Evolutionary conservation across 2,329 filamentous ascomycete species (phyloP), one percentile per base, ranked within the genome.

Genomic region (Eutypa lata): DNA sequence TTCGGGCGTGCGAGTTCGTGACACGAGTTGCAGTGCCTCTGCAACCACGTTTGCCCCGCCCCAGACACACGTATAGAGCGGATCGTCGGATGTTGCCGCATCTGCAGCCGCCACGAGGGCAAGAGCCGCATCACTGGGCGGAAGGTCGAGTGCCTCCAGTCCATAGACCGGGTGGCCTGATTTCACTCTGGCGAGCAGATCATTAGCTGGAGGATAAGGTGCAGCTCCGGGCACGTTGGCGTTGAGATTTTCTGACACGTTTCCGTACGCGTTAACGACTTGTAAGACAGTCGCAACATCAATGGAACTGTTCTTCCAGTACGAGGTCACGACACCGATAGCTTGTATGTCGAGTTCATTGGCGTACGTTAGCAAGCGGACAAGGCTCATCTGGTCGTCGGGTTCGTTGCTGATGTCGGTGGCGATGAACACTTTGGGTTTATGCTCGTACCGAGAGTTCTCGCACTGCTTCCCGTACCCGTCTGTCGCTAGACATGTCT

Each of bases 11-110:
- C 65, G 65, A 2, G 65, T 63, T 16, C 61, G 54, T 26, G 69
- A 66, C 45, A 75, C 68, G 10, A 73, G 65, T 24, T 71, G 62
- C 14, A 81, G 66, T 1, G 73, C 75, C 52, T 77, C 70, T 3
- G 77, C 78, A 1, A 81, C 70, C 0, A 73, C 71, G 50, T 77
- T 79, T 13, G 74, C 71, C 22, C 78, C 77, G 13, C 76, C 78
- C 78, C 78, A 81, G 57, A 68, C 70, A 2, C 76, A 69, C 2
- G 79, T 62, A 73, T 74, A 81, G 3, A 81, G 67, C 1, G 76
- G 75, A 10, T 75, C 66, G 1, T 66, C 63, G 61, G 24, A 72
- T 58, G 7, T 46, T 8, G 50, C 43, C 2, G 40, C 49, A 35
- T 55, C 49, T 13, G 76, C 69, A 5, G 69, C 66, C 3, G 72